Evolutionary conservation across 768 basidiomycete genomes (phyloP), one percentile per base, ranked within the genome.

Genomic region (Tubosaeta brunneosetosa): DNA sequence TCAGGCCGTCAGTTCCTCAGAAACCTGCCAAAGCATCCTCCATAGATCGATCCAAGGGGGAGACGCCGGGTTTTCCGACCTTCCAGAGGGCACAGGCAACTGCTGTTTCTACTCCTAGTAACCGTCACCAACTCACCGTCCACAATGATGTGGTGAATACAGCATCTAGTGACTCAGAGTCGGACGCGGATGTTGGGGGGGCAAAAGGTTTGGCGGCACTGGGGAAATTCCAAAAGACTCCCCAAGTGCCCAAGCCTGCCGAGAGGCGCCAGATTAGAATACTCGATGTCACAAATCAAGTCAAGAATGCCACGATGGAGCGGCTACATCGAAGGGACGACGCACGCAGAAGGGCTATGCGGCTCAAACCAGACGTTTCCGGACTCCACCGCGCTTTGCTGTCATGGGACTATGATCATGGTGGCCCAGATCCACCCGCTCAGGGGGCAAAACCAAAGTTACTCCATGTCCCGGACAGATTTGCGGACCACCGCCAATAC

Each of bases 381-480:
- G 77, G 75, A 6, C 82, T 99, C 19, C 88, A 95, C 66, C 83
- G 82, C 43, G 71, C 76, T 10, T 75, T 98, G 27, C 71, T 99
- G 1, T 84, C 89, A 1, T 99, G 97, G 97, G 75, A 88, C 66
- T 92, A 92, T 55, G 79, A 85, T 43, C 81, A 91, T 58, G 65
- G 65, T 11, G 83, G 85, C 19, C 66, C 81, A 34, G 68, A 77
- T 36, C 91, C 88, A 37, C 87, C 91, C 1, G 72, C 74, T n/a
- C 66, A 71, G 16, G 63, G 58, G 46, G 44, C 56, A 38, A 72
- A 66, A 41, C 58, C 73, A 4, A 47, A 65, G 1, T 61, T 77
- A 29, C 46, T 66, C 12, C 70, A 67, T 16, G 76, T 97, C 8
- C 88, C 90, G 0, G 78, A 83, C 49, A 72, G 66, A 11, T 98